Evolutionary conservation across 805 yeast genomes (phyloP).

Genomic region (Wickerhamiella galacta): DNA sequence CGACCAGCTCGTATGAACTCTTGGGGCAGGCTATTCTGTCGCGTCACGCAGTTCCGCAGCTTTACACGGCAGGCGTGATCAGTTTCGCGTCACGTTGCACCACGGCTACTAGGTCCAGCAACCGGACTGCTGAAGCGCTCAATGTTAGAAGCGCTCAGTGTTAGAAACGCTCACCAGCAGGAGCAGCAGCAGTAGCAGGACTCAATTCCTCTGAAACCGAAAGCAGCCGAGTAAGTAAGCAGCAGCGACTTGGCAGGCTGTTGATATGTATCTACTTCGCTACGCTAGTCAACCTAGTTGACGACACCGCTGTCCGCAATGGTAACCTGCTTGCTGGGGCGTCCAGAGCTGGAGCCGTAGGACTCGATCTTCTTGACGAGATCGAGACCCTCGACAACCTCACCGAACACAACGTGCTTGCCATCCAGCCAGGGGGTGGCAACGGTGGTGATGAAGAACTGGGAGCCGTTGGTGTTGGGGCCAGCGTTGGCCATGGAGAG

Average conservation of each 20-base stretch:
- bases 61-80: too few relatives aligned
- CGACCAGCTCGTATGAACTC: too few relatives aligned
- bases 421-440: slow-evolving; percentile 83
- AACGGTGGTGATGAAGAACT: slow-evolving; percentile 88
- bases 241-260: too few relatives aligned
- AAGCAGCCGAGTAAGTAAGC: background rate
- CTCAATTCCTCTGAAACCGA: background rate
- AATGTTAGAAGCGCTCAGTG: background rate
- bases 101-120: too few relatives aligned
- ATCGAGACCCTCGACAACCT: slow-evolving; percentile 71
- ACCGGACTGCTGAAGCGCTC: too few relatives aligned
- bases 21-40: too few relatives aligned
- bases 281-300: slow-evolving; percentile 19
- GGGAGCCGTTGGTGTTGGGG: slow-evolving; percentile 96
- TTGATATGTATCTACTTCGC: background rate
- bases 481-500: slow-evolving; percentile 97
- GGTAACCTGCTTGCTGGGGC: slow-evolving; percentile 45
- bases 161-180: background rate
- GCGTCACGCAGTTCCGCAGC: too few relatives aligned
- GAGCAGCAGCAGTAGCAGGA: background rate
- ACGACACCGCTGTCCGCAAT: slow-evolving; percentile 50
- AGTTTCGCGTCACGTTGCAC: too few relatives aligned
- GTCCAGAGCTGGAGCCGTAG: slow-evolving; percentile 51
- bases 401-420: slow-evolving; percentile 90
- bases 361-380: slow-evolving; percentile 73